Base-by-base conservation (phyloP, 1,284 basidiomycete species). In the Austropuccinia psidii region DNA sequence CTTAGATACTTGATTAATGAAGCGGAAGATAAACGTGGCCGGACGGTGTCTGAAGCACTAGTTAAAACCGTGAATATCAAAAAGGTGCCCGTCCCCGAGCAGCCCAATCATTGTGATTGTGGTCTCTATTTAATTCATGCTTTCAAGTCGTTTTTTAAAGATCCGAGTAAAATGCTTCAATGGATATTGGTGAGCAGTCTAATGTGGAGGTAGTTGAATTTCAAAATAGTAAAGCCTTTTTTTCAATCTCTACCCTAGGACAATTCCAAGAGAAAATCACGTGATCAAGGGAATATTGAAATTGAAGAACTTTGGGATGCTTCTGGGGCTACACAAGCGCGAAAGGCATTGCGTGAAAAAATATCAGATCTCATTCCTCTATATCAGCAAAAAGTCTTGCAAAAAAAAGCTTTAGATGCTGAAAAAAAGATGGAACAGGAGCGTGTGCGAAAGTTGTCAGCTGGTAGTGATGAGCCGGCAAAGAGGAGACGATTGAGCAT, bases 101-200 rank as follows among this genome's bases (percentile, higher is more conserved):
- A 94, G 79, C 87, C 87, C 7, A 93, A 94, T 80, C 90, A 83
- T 75, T 90, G 88, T 78, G 91, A 94, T 79, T 94, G 92, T 77
- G 92, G 92, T 6, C 78, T 91, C 45, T 92, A 90, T 79, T 82
- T 92, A 9, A 81, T 92, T n/a, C 89, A 92, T 77, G 89, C 90
- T 62, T 87, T 87, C n/a, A 83, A 86, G 75, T 85, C 83, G 1
- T 90, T 92, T 80, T 85, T 91, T 80, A 81, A 78, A 11, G 81
- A 88, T 74, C 87, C 89, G 0, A 24, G 5, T 6, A 5, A 6
- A 49, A 72, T 62, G 35, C 33, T 62, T 45, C 39, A 43, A 19
- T 72, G 69, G 69, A 72, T 62, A 19, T 17, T 49, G 33, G 69
- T 72, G 31, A 47, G 68, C 49, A 54, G 27, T 17, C 33, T 50